phyloP scores from a whole-genome alignment of 1,284 basidiomycete genomes.

The Trametes sp. region DNA sequence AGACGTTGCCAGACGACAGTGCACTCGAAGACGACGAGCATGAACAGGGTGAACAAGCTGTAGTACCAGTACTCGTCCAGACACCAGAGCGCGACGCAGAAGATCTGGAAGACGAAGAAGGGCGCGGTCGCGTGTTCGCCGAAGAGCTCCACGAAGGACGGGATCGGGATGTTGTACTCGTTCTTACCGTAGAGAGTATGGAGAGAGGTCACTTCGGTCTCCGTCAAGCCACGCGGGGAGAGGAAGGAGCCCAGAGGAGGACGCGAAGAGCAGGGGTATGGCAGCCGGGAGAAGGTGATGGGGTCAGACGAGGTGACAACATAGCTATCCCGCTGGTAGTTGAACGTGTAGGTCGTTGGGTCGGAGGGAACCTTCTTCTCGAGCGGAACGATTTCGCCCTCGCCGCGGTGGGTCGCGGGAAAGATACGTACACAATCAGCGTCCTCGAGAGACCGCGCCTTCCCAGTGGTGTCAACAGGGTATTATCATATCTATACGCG shows the following conservation, averaged over 20 bases:
- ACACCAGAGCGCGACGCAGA: constrained; percentile 96
- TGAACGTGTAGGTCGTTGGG: constrained; percentile 82
- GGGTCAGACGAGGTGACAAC: constrained; percentile 70
- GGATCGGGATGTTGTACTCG: constrained; percentile 95
- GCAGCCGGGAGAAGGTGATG: constrained; percentile 80
- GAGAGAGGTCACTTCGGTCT: constrained; percentile 54
- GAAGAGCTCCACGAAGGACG: constrained; percentile 89
- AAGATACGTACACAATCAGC: constrained; percentile 88
- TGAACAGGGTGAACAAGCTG: constrained; percentile 95
- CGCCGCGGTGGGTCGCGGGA: constrained; percentile 87
- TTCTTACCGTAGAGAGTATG: constrained; percentile 85
- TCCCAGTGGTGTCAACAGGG: background rate
- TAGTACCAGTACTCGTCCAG: constrained; percentile 99
- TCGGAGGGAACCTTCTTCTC: constrained; percentile 67
- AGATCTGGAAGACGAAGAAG: constrained; percentile 96
- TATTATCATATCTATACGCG: too few species aligned
- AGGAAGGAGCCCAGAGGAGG: constrained; percentile 80
- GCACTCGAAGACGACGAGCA: constrained; percentile 96
- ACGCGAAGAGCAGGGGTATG: constrained; percentile 86
- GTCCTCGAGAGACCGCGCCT: constrained; percentile 73
- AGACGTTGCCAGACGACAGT: constrained; percentile 97
- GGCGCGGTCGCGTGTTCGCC: constrained; percentile 92
- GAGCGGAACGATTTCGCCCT: constrained; percentile 89
- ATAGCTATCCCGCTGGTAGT: constrained; percentile 97
- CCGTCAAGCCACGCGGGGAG: constrained; percentile 55